These are phyloP conservation scores for Nemania serpens DNA, from an alignment of 2,329 filamentous ascomycete genomes.

Conservation along the genomic window DNA sequence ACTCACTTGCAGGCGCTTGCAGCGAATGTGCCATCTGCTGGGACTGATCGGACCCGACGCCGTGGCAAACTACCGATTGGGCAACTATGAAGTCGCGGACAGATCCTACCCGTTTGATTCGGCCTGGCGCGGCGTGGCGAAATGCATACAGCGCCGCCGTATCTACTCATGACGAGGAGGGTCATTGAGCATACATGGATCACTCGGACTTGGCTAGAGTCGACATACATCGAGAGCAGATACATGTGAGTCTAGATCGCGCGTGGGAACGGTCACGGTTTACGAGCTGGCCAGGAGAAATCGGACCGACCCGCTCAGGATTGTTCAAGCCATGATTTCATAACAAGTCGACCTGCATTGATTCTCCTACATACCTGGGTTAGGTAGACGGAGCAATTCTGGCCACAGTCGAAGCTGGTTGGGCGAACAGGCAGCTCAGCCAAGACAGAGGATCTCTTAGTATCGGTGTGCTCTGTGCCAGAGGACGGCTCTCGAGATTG, in stretches of 20 bases:
- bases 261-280: too few relatives aligned
- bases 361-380: too few relatives aligned
- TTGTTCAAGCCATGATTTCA: not conserved
- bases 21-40: constrained; percentile 6
- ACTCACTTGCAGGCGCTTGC: constrained; percentile 22
- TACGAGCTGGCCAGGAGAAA: not conserved
- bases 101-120: not conserved
- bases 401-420: too few relatives aligned
- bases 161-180: not conserved
- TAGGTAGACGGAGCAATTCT: too few relatives aligned
- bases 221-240: not conserved
- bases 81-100: not conserved
- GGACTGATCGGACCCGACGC: constrained; percentile 24
- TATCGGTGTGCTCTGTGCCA: too few relatives aligned
- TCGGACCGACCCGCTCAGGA: not conserved
- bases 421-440: too few relatives aligned
- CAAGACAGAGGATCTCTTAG: too few relatives aligned
- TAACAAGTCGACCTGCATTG: too few relatives aligned
- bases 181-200: too few relatives aligned
- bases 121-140: not conserved
- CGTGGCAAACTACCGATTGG: constrained; percentile 28
- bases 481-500: too few relatives aligned
- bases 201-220: too few relatives aligned
- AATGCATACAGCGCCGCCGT: not conserved
- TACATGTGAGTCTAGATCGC: too few relatives aligned